Evolutionary conservation across 163 green algal species (phyloP), one percentile per base, ranked within the genome.

Genomic region (Prototheca cutis): DNA sequence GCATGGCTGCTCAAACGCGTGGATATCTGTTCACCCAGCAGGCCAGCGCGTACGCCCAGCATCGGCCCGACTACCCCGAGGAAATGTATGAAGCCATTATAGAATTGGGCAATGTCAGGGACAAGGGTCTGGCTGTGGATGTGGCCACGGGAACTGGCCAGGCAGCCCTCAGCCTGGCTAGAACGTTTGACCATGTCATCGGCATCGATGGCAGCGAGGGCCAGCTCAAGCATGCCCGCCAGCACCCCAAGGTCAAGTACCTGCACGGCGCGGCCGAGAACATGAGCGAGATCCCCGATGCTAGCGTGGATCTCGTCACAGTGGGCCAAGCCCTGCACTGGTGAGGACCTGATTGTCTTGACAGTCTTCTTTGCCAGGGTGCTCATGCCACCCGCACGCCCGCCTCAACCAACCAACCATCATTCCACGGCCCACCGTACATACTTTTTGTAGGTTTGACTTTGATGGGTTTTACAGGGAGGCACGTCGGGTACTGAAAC

Each of bases 401-500:
- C n/a, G n/a, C n/a, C n/a, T n/a, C n/a, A n/a, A n/a, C n/a, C n/a
- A n/a, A n/a, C n/a, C n/a, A n/a, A n/a, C n/a, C n/a, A n/a, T n/a
- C n/a, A n/a, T n/a, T n/a, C n/a, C n/a, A n/a, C n/a, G n/a, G n/a
- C n/a, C n/a, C n/a, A n/a, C n/a, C n/a, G n/a, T n/a, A n/a, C n/a
- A n/a, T n/a, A n/a, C n/a, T n/a, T n/a, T n/a, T n/a, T n/a, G n/a
- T 58, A 73, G 59, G 48, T 75, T 82, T 58, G 72, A 82, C 28
- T 18, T 48, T 3, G 49, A 31, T 0, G 23, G 27, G 5, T 83
- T 83, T 51, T 79, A 69, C 39, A 18, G 8, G 1, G 68, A 81
- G 40, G 59, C 54, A 2, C 56, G 57, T 2, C 54, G 72, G 19
- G 60, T 81, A 5, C 53, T 83, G 32, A 68, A 63, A 54, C 65